Evolutionary conservation across 1,139 yeast genomes (phyloP), one percentile per base, ranked within the genome.

Genomic region (Taphrina pruni): DNA sequence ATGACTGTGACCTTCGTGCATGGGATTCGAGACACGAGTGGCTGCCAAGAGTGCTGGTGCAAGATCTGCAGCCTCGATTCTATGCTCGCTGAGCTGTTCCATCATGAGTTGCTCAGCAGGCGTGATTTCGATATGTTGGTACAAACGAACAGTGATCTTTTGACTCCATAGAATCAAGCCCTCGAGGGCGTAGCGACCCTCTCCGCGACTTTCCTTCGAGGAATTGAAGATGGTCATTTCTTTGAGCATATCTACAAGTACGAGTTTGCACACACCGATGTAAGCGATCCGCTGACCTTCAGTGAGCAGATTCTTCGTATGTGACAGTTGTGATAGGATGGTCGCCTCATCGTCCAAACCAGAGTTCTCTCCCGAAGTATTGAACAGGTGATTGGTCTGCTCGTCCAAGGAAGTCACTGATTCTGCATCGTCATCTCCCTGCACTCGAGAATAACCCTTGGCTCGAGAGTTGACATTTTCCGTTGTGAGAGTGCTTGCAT

Each of bases 211-310:
- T 72, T 81, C 84, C 35, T 77, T 79, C 3, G 87, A 83, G 38
- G 84, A 81, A 70, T 87, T 84, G 41, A 88, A 76, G 55, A 81
- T 81, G 0, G 96, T 94, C 71, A 92, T 78, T 11, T 87, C 87
- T 0, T 91, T 86, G 9, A 97, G 97, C 89, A 92, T 86, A 38
- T 89, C 90, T 50, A 88, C 89, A 69, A 88, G 84, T 6, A 89
- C 83, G 50, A 95, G 83, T 74, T 90, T 88, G 26, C 89, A 87
- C 12, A 94, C 82, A 0, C 97, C 99, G 6, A 90, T 89, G 76
- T 95, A 95, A 3, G 98, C 98, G 73, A 93, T 89, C 74, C 90
- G 88, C 76, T 95, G 97, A 26, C 88, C 82, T 36, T 91, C 98
- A 2, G 87, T 83, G 41, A 95, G 82, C 86, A 95, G 86, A 41